Percentiles rank a stretch among this genome's conserved stretches.
Conservation (phyloP, 1,284 basidiomycete species). For the Ceratobasidium sp. region DNA sequence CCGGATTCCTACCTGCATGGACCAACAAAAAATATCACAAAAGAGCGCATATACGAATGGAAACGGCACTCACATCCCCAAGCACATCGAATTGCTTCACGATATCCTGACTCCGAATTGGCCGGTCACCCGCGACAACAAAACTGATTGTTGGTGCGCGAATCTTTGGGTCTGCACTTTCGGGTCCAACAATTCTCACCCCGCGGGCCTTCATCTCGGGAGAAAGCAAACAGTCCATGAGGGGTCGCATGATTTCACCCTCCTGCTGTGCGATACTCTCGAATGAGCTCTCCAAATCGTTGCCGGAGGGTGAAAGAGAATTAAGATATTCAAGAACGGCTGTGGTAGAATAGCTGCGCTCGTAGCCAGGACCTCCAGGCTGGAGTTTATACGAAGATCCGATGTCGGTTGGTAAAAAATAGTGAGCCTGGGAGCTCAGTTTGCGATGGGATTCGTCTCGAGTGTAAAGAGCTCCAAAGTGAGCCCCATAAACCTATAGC, state of each 20-base stretch:
- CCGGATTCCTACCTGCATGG: slow-evolving; percentile 76
- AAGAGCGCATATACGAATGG: neutral
- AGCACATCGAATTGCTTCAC: slow-evolving; percentile 66
- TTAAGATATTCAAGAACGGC: slow-evolving; percentile 75
- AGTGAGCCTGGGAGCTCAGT: slow-evolving; percentile 73
- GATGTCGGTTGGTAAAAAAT: slow-evolving; percentile 68
- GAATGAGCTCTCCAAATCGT: slow-evolving; percentile 49
- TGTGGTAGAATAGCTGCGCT: slow-evolving; percentile 72
- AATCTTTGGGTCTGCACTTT: slow-evolving; percentile 54
- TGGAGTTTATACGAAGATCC: slow-evolving; percentile 73
- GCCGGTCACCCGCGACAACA: slow-evolving; percentile 63
- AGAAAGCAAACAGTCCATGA: slow-evolving; percentile 62
- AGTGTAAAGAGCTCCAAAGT: slow-evolving; percentile 76
- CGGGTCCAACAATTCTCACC: slow-evolving; percentile 75
- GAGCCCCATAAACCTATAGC: slow-evolving; percentile 78
- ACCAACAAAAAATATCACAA: slow-evolving; percentile 2
- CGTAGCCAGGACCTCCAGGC: slow-evolving; percentile 80
- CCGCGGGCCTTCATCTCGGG: slow-evolving; percentile 65
- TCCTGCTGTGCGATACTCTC: slow-evolving; percentile 65
- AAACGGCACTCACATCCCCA: slow-evolving; percentile 67
- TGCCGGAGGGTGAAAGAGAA: slow-evolving; percentile 64
- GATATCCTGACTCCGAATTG: slow-evolving; percentile 70
- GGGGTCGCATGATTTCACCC: slow-evolving; percentile 58
- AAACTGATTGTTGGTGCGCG: slow-evolving; percentile 83
- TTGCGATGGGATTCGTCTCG: slow-evolving; percentile 62